Conservation (phyloP, 345 rosid genomes). For the Lepidium africanum region DNA sequence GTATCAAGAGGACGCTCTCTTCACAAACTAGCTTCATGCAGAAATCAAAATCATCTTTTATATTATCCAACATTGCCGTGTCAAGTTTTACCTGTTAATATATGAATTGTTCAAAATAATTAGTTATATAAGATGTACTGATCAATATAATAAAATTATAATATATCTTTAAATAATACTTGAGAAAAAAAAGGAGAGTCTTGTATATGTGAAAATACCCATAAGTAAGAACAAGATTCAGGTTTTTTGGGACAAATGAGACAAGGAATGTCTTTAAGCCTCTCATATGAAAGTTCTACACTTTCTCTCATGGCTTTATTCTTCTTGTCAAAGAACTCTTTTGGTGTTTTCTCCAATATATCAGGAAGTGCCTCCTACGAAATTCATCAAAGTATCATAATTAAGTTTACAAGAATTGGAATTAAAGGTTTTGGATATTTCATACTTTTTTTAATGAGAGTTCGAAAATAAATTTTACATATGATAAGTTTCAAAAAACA, state of each 20-base stretch:
- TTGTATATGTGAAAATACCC: slow-evolving; percentile 27
- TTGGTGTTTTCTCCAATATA: slow-evolving; percentile 43
- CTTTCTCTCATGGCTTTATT: slow-evolving; percentile 24
- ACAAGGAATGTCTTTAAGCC: slow-evolving; percentile 44
- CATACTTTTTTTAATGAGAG: too few species aligned
- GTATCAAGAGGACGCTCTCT: slow-evolving; percentile 50
- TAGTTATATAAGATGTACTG: neutral
- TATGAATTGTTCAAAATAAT: neutral
- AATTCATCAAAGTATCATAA: neutral
- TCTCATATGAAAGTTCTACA: slow-evolving; percentile 34
- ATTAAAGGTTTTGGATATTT: too few species aligned
- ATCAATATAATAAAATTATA: neutral
- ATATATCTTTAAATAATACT: neutral
- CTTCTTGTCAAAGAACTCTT: slow-evolving; percentile 40
- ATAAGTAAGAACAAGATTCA: slow-evolving; percentile 48
- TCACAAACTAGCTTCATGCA: slow-evolving; percentile 38
- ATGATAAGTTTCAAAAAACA: neutral
- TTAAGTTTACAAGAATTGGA: too few species aligned
- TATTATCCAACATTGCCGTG: slow-evolving; percentile 37
- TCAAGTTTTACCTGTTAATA: slow-evolving; percentile 43
- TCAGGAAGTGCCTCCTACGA: slow-evolving; percentile 41
- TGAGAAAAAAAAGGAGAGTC: neutral
- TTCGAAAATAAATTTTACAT: neutral
- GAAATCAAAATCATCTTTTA: slow-evolving; percentile 18
- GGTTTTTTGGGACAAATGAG: slow-evolving; percentile 40